These are phyloP conservation scores for Cinchona pubescens DNA, from an alignment of 257 asterid species.

Conservation along the genomic window DNA sequence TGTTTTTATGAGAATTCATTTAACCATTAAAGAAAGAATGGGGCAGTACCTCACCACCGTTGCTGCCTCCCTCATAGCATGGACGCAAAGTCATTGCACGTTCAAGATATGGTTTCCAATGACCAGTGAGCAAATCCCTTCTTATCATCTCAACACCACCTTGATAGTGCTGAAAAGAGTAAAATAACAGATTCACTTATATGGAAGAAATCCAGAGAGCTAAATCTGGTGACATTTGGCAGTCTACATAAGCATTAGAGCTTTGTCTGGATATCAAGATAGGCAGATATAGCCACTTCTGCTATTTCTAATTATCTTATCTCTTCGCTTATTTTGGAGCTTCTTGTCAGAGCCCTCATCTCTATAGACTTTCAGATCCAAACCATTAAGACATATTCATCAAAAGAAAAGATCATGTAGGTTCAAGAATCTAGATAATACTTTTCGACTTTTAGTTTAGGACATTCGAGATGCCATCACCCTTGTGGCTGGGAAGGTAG, in stretches of 20 bases:
- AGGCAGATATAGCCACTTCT: neutral
- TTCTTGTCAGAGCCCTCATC: no score
- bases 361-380: no score
- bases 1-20: neutral
- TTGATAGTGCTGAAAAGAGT: constrained; percentile 61
- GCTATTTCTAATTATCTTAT: neutral
- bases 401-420: no score
- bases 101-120: constrained; percentile 91
- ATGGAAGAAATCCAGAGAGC: neutral
- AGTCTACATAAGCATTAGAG: neutral
- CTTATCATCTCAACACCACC: constrained; percentile 98
- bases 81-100: constrained; percentile 83
- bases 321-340: no score
- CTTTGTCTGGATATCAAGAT: no score
- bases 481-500: no score
- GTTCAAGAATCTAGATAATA: no score
- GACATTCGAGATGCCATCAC: no score
- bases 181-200: constrained; percentile 6
- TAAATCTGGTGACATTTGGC: no score
- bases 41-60: constrained; percentile 84
- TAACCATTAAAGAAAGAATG: constrained; percentile 10
- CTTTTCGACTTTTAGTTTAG: no score
- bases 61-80: constrained; percentile 74
- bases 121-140: constrained; percentile 96
- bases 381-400: no score